These are phyloP conservation scores for Septoria petroselini DNA, from an alignment of 2,329 filamentous ascomycete genomes.

Conservation along the genomic window DNA sequence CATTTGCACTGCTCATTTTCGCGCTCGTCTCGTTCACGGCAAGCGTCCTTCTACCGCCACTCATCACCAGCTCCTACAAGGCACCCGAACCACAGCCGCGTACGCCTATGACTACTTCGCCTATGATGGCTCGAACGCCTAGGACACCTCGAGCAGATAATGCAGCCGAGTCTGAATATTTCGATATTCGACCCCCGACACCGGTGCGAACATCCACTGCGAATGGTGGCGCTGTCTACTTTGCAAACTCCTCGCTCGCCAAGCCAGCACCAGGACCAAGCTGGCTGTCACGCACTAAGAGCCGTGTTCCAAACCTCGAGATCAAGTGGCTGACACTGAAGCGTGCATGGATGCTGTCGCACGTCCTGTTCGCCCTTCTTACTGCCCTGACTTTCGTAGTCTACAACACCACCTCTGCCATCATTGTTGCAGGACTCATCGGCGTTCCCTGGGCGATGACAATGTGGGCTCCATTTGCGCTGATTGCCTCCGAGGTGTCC, in stretches of 20 bases:
- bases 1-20: conserved; percentile 84
- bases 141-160: conserved; percentile 3
- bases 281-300: conserved; percentile 7
- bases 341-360: conserved; percentile 79
- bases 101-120: conserved; percentile 39
- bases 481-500: conserved; percentile 89
- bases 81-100: conserved; percentile 40
- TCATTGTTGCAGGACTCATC: conserved; percentile 72
- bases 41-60: conserved; percentile 79
- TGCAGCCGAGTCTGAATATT: conserved; percentile 6
- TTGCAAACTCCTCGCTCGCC: not conserved
- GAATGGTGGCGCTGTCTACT: conserved; percentile 12
- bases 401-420: conserved; percentile 66
- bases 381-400: conserved; percentile 85
- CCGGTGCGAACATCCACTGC: not conserved
- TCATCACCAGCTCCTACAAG: conserved; percentile 76
- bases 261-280: not conserved
- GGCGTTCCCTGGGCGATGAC: conserved; percentile 86
- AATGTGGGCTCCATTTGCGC: conserved; percentile 91
- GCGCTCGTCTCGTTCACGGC: conserved; percentile 78
- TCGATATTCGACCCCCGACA: conserved; percentile 8
- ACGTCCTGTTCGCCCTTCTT: conserved; percentile 75
- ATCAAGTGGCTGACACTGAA: conserved; percentile 84
- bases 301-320: conserved; percentile 48
- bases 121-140: conserved; percentile 34